Conservation (phyloP, 2,329 filamentous ascomycete genomes). For the Xylaria sp. region DNA sequence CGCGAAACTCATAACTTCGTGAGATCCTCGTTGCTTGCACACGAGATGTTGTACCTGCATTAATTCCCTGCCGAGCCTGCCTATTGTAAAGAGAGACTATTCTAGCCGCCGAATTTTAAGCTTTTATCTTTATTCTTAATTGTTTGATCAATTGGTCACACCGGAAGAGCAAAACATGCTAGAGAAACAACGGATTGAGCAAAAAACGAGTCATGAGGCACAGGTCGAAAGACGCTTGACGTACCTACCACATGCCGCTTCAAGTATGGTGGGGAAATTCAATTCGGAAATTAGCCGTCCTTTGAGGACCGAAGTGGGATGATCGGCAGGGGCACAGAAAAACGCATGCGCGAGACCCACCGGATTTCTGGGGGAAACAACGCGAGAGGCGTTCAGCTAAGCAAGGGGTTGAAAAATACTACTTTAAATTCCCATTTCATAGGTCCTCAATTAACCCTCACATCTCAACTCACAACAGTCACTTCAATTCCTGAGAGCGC, state of each 20-base stretch:
- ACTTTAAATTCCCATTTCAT: background rate
- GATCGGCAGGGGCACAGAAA: constrained; percentile 34
- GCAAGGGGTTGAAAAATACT: constrained; percentile 32
- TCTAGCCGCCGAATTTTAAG: background rate
- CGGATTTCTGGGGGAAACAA: constrained; percentile 25
- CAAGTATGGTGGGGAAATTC: constrained; percentile 13
- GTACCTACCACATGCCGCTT: constrained; percentile 11
- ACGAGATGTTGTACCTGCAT: too few species aligned
- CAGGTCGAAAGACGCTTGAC: background rate
- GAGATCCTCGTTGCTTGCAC: too few species aligned
- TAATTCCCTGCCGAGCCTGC: too few species aligned
- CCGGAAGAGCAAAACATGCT: background rate
- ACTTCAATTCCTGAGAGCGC: background rate
- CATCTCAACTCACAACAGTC: background rate
- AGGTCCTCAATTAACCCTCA: background rate
- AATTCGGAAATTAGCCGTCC: constrained; percentile 17
- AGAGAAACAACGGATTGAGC: background rate
- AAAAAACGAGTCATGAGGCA: constrained; percentile 21
- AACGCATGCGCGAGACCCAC: constrained; percentile 11
- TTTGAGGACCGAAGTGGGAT: constrained; percentile 2
- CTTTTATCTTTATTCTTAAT: background rate
- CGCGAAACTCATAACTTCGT: background rate
- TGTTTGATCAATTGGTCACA: too few species aligned
- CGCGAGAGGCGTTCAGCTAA: background rate
- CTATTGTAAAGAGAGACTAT: too few species aligned